Conservation (phyloP, 179 eudicot species). For the Spinacia oleracea region DNA sequence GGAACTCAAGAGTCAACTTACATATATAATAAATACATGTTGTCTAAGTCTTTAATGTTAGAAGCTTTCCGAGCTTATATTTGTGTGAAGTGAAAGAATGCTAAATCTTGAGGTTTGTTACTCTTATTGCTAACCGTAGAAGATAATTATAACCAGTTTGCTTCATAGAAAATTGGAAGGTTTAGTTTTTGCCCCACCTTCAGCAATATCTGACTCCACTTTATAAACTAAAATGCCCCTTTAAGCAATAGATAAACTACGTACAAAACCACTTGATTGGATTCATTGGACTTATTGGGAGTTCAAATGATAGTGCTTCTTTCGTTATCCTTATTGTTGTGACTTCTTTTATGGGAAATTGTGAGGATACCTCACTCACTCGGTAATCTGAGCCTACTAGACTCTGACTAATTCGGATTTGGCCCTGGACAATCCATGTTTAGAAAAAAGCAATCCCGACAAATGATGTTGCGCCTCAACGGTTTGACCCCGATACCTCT, state of each 20-base stretch:
- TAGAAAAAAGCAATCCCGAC: too few relatives aligned
- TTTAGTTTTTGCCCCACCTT: constrained; percentile 21
- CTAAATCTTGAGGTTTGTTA: background rate
- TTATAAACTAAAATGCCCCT: constrained; percentile 23
- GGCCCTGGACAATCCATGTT: too few relatives aligned
- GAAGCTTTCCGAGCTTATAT: background rate
- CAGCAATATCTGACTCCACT: constrained; percentile 1
- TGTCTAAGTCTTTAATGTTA: background rate
- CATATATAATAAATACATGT: background rate
- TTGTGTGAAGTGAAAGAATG: constrained; percentile 11
- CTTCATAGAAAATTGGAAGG: constrained; percentile 5
- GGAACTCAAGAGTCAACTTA: background rate
- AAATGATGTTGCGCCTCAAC: too few relatives aligned
- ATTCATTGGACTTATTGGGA: too few relatives aligned
- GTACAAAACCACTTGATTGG: too few relatives aligned
- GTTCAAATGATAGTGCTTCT: too few relatives aligned
- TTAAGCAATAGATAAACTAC: background rate
- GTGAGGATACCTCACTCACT: too few relatives aligned
- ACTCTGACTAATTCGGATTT: too few relatives aligned
- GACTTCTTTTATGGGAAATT: too few relatives aligned
- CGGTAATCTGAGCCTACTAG: too few relatives aligned
- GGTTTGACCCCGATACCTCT: too few relatives aligned
- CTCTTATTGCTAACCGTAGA: constrained; percentile 28
- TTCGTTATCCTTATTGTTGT: too few relatives aligned
- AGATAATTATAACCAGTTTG: constrained; percentile 24